Conservation (phyloP, 202 grass and related monocot species). For the Sporobolus alterniflorus region DNA sequence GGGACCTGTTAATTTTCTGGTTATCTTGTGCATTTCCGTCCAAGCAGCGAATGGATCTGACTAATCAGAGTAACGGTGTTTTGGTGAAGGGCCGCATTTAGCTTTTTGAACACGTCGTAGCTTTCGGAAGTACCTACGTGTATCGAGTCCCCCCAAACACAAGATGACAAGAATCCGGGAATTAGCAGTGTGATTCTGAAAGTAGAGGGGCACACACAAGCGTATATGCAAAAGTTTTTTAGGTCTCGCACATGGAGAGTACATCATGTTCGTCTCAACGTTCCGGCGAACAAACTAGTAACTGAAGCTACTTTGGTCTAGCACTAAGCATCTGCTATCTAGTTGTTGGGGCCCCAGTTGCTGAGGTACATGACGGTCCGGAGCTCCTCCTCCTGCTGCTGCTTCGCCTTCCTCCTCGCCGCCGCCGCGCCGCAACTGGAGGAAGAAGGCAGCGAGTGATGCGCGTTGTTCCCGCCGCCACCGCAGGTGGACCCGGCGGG, state of each 20-base stretch:
- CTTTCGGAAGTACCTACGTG: not conserved
- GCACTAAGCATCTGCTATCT: not conserved
- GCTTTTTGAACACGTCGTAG: not conserved
- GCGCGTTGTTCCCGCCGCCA: not conserved
- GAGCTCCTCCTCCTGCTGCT: conserved; percentile 58
- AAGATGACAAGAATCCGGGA: not conserved
- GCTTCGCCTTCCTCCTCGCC: conserved; percentile 41
- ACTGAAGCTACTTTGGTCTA: no score
- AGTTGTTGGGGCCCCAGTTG: conserved; percentile 87
- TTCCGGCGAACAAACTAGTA: not conserved
- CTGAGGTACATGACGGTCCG: conserved; percentile 66
- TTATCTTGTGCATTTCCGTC: not conserved
- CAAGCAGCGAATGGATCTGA: not conserved
- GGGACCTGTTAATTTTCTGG: not conserved
- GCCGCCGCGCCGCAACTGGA: not conserved
- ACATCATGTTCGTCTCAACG: not conserved
- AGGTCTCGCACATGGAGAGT: not conserved
- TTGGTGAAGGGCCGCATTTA: no score
- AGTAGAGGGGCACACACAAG: not conserved
- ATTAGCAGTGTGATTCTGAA: not conserved
- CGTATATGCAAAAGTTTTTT: not conserved
- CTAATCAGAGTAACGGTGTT: no score
- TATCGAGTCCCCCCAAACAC: no score
- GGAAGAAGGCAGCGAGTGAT: not conserved
- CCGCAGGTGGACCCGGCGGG: not conserved